Evolutionary conservation across 1,284 basidiomycete species (phyloP).

Genomic region (Irpex sp.): DNA sequence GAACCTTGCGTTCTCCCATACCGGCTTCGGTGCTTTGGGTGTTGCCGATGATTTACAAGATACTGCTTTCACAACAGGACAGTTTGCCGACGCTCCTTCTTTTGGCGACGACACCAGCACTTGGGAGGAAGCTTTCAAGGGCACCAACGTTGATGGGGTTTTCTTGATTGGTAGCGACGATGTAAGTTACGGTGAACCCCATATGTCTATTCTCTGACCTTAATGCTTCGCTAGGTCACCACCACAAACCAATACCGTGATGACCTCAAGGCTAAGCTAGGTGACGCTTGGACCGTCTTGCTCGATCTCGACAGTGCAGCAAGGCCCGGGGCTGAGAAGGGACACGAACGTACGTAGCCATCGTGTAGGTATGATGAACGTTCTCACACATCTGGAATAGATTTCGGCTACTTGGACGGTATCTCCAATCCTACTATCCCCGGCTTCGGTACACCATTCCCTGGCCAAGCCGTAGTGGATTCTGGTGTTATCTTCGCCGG

Average conservation of each 20-base stretch:
- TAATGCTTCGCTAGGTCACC: background rate
- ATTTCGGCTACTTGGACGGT: conserved; percentile 25
- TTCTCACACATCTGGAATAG: background rate
- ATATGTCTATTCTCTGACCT: background rate
- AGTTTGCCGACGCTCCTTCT: background rate
- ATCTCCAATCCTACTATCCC: conserved; percentile 27
- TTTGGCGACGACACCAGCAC: background rate
- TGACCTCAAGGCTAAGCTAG: background rate
- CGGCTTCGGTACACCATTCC: conserved; percentile 28
- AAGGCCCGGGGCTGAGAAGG: background rate
- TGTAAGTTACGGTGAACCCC: background rate
- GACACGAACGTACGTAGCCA: conserved; percentile 2
- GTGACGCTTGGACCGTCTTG: background rate
- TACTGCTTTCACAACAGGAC: background rate
- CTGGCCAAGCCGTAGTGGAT: conserved; percentile 25
- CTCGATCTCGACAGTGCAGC: too few species aligned
- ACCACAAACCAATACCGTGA: background rate
- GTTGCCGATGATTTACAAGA: conserved; percentile 1
- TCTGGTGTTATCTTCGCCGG: conserved; percentile 29
- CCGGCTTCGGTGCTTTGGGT: background rate
- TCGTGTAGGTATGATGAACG: background rate
- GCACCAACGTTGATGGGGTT: conserved; percentile 6
- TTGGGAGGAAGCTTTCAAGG: conserved; percentile 5
- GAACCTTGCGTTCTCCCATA: conserved; percentile 4
- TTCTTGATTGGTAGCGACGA: conserved; percentile 8